Conservation (phyloP, 129 eudicot species). For the Flaveria trinervia region DNA sequence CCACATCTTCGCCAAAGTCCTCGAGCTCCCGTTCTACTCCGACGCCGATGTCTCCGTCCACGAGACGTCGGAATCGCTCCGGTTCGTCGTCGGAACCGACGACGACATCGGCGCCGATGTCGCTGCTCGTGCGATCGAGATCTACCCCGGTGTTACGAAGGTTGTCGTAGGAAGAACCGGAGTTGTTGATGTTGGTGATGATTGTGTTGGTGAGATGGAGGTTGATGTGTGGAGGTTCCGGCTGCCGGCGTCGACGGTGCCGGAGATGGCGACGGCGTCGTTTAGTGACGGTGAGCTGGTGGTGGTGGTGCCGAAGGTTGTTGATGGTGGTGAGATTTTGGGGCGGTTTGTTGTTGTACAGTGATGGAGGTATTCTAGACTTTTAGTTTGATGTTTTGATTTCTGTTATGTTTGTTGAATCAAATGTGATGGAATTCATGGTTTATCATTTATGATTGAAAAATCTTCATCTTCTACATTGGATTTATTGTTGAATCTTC, state of each 20-base stretch:
- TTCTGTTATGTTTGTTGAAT: slow-evolving; percentile 12
- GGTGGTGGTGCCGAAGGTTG: slow-evolving; percentile 80
- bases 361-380: slow-evolving; percentile 29
- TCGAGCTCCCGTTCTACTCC: slow-evolving; percentile 81
- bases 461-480: slow-evolving; percentile 15
- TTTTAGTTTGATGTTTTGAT: not conserved
- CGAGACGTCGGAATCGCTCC: slow-evolving; percentile 61
- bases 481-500: not conserved
- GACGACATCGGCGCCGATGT: slow-evolving; percentile 50
- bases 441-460: slow-evolving; percentile 5
- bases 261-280: slow-evolving; percentile 78
- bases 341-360: slow-evolving; percentile 71
- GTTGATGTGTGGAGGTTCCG: slow-evolving; percentile 87
- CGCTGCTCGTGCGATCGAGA: slow-evolving; percentile 65
- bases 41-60: slow-evolving; percentile 72
- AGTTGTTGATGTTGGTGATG: not conserved
- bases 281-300: slow-evolving; percentile 79
- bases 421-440: slow-evolving; percentile 26
- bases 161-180: slow-evolving; percentile 48
- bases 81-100: slow-evolving; percentile 55
- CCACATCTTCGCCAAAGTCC: slow-evolving; percentile 91
- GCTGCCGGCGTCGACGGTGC: slow-evolving; percentile 62
- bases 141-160: slow-evolving; percentile 85
- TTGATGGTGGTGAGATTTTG: slow-evolving; percentile 45
- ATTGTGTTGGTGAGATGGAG: slow-evolving; percentile 49